Evolutionary conservation across 306 rosid species (phyloP), one percentile per base, ranked within the genome.

Genomic region (Pachyrhizus erosus): DNA sequence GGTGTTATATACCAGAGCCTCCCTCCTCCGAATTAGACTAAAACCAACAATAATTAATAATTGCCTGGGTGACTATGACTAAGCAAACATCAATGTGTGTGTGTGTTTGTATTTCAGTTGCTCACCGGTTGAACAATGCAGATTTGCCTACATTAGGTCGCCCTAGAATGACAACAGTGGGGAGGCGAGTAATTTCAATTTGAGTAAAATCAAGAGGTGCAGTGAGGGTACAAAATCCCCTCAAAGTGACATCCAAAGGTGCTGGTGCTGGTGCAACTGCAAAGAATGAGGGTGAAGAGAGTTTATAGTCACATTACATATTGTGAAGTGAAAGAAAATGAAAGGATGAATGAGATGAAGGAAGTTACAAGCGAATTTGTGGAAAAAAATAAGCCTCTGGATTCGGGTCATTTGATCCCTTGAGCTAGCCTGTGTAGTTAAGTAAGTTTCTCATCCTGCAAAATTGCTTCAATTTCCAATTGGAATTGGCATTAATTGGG

Each of bases 1-100:
- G 3, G 99, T 96, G 83, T 96, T 96, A 86, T 89, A 92, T 2
- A 96, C 99, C 24, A 96, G 94, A 29, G 99, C 98, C 86, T 96
- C 99, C 80, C 98, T 90, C 87, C 99, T 86, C 66, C 89, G 88
- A 77, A 96, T 93, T 23, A 96, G 87, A n/a, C n/a, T n/a, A n/a
- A n/a, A n/a, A n/a, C n/a, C n/a, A n/a, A n/a, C n/a, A n/a, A n/a
- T n/a, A n/a, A n/a, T n/a, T n/a, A n/a, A n/a, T n/a, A n/a, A n/a
- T n/a, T n/a, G n/a, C n/a, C n/a, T n/a, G n/a, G n/a, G n/a, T n/a
- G n/a, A n/a, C n/a, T n/a, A n/a, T n/a, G n/a, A n/a, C n/a, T n/a
- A n/a, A n/a, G n/a, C n/a, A n/a, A n/a, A n/a, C n/a, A n/a, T n/a
- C n/a, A n/a, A n/a, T n/a, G n/a, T n/a, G n/a, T n/a, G n/a, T n/a